These are phyloP conservation scores for Patellifolia procumbens DNA, from an alignment of 179 eudicot genomes.

Conservation along the genomic window DNA sequence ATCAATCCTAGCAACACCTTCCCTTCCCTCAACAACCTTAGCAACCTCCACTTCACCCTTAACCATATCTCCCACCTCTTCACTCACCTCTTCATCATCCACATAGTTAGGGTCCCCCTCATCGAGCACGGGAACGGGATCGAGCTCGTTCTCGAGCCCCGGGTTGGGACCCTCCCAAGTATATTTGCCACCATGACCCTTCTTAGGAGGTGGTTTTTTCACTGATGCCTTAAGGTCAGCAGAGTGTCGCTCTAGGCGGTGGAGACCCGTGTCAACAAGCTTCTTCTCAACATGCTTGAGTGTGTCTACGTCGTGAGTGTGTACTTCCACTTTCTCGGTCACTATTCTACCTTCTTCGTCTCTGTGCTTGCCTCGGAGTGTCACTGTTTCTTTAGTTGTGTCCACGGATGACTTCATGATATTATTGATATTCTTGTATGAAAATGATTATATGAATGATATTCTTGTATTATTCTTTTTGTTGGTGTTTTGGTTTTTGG, in stretches of 20 bases:
- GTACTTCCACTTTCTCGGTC: slow-evolving; percentile 42
- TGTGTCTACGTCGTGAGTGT: slow-evolving; percentile 47
- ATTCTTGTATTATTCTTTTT: neutral
- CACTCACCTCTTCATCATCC: slow-evolving; percentile 40
- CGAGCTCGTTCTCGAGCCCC: slow-evolving; percentile 47
- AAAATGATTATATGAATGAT: neutral
- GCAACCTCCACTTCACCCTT: slow-evolving; percentile 63
- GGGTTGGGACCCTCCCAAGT: slow-evolving; percentile 84
- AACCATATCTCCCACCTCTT: slow-evolving; percentile 25
- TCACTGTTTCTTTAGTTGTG: slow-evolving; percentile 24
- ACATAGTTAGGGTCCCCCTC: slow-evolving; percentile 74
- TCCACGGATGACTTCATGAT: slow-evolving; percentile 16
- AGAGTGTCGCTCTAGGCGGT: slow-evolving; percentile 73
- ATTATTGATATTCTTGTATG: too few relatives aligned
- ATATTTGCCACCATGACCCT: slow-evolving; percentile 87
- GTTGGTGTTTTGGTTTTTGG: too few relatives aligned
- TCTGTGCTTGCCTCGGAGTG: slow-evolving; percentile 47
- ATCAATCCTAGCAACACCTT: slow-evolving; percentile 71
- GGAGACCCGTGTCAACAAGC: slow-evolving; percentile 67
- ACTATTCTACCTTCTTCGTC: slow-evolving; percentile 53
- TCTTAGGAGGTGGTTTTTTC: slow-evolving; percentile 57
- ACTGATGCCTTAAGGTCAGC: slow-evolving; percentile 45
- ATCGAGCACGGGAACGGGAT: slow-evolving; percentile 52
- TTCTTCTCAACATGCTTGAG: slow-evolving; percentile 61
- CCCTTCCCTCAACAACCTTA: slow-evolving; percentile 39